Evolutionary conservation across 2,329 filamentous ascomycete genomes (phyloP).

Genomic region (Aspergillus terreus): DNA sequence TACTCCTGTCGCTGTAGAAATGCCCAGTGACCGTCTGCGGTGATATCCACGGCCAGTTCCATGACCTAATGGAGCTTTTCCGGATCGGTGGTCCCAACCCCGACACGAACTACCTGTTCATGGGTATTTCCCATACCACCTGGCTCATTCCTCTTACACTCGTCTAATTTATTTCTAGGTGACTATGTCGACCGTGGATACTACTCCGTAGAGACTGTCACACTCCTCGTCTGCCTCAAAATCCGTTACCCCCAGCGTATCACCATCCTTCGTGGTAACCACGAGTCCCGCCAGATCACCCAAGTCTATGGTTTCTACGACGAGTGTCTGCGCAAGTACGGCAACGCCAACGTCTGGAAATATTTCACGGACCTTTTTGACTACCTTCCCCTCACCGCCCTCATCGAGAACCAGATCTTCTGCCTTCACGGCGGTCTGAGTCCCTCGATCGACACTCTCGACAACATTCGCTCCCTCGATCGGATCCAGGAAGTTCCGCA

Average conservation of each 20-base stretch:
- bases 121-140: constrained; percentile 61
- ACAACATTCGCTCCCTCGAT: constrained; percentile 92
- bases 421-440: constrained; percentile 96
- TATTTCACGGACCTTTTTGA: constrained; percentile 99
- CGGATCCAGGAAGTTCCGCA: constrained; percentile 98
- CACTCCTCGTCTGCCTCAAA: constrained; percentile 92
- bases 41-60: constrained; percentile 98
- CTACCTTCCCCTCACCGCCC: constrained; percentile 91
- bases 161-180: constrained; percentile 49
- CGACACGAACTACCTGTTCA: constrained; percentile 99
- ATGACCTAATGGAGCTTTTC: constrained; percentile 99
- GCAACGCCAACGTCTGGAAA: constrained; percentile 99
- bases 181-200: constrained; percentile 99
- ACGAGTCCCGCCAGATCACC: constrained; percentile 98
- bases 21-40: constrained; percentile 98
- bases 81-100: constrained; percentile 97
- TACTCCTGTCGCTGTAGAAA: constrained; percentile 59
- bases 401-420: constrained; percentile 99
- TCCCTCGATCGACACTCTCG: constrained; percentile 91
- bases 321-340: constrained; percentile 97
- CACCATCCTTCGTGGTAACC: constrained; percentile 96
- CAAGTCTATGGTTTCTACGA: constrained; percentile 99
- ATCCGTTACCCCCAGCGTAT: constrained; percentile 97
- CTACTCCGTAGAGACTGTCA: constrained; percentile 98
- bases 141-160: no score